phyloP scores from a whole-genome alignment of 1,284 basidiomycete genomes.

The Microbotryum scabiosae region DNA sequence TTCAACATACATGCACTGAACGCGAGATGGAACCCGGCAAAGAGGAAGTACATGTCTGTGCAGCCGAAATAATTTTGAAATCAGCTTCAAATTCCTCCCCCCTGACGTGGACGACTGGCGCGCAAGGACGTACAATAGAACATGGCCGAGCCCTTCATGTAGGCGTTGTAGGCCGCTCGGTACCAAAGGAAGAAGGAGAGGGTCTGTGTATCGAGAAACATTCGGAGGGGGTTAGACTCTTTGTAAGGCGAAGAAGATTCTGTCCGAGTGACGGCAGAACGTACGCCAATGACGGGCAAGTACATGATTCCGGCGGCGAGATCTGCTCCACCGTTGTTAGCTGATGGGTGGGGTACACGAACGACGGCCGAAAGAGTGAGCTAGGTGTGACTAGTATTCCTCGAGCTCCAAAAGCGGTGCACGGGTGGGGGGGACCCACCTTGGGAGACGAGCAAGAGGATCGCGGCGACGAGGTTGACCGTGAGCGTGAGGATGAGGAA shows the following conservation, averaged over 20 bases:
- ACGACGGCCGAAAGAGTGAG: conserved; percentile 31
- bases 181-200: conserved; percentile 17
- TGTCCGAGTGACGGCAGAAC: conserved; percentile 66
- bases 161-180: conserved; percentile 79
- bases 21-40: conserved; percentile 86
- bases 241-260: conserved; percentile 43
- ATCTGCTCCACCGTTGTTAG: conserved; percentile 33
- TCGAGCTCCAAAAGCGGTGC: conserved; percentile 8
- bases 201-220: not conserved
- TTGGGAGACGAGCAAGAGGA: conserved; percentile 73
- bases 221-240: not conserved
- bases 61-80: conserved; percentile 21
- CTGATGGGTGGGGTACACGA: conserved; percentile 25
- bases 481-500: conserved; percentile 57
- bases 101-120: too few species aligned
- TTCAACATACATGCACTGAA: conserved; percentile 59
- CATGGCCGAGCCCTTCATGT: conserved; percentile 63
- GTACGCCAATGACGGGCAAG: conserved; percentile 64
- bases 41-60: conserved; percentile 87
- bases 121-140: not conserved
- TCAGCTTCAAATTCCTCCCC: too few species aligned
- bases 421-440: conserved; percentile 39
- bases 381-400: not conserved
- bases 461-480: conserved; percentile 83
- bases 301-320: conserved; percentile 52